A percentile compares a stretch with the other conserved stretches of the same genome.
phyloP scores from a whole-genome alignment of 2,329 filamentous ascomycete species.

The Colletotrichum agaves region DNA sequence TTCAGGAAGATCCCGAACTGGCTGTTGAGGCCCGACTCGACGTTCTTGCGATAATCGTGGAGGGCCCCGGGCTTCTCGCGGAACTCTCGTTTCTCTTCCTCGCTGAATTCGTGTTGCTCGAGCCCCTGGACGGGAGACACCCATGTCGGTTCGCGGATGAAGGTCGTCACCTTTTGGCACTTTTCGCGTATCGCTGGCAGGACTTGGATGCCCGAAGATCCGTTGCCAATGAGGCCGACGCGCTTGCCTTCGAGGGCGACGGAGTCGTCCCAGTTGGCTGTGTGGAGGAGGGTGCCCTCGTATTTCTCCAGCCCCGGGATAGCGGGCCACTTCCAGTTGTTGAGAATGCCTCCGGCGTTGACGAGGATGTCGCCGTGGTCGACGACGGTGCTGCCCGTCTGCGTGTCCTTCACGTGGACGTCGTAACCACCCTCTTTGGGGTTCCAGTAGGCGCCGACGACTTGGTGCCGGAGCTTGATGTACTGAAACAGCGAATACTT shows the following conservation, averaged over 20 bases:
- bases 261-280: conserved; percentile 61
- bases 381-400: conserved; percentile 43
- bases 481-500: conserved; percentile 52
- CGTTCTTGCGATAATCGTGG: conserved; percentile 53
- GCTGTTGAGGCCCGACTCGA: conserved; percentile 58
- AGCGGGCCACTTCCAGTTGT: conserved; percentile 65
- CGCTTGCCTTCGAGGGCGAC: conserved; percentile 50
- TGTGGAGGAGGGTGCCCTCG: conserved; percentile 62
- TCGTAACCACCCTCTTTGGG: conserved; percentile 47
- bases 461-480: conserved; percentile 41
- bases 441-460: conserved; percentile 49
- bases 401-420: conserved; percentile 47
- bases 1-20: conserved; percentile 60
- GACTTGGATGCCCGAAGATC: conserved; percentile 58
- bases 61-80: conserved; percentile 51
- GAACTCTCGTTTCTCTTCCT: conserved; percentile 54
- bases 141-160: conserved; percentile 62
- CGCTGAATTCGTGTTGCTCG: conserved; percentile 54
- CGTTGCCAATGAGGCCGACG: conserved; percentile 57
- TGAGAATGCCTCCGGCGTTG: conserved; percentile 59
- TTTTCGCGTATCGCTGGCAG: conserved; percentile 57
- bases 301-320: conserved; percentile 58
- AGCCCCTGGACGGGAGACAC: conserved; percentile 56
- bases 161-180: conserved; percentile 57
- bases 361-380: conserved; percentile 60